Evolutionary conservation across 306 rosid species (phyloP).

Genomic region (Dryas drummondii): DNA sequence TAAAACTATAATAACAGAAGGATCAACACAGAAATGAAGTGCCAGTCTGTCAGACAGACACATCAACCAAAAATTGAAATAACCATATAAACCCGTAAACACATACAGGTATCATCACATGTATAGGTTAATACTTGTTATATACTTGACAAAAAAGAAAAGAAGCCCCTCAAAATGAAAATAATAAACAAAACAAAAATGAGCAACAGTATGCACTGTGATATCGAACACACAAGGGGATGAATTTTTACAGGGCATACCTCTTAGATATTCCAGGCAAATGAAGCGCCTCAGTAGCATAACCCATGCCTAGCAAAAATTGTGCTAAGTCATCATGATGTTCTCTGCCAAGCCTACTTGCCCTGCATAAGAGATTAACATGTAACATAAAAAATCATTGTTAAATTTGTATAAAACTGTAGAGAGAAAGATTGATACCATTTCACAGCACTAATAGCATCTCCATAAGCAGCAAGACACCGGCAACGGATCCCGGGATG

Average conservation of each 20-base stretch:
- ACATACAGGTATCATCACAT: not conserved
- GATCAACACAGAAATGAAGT: not conserved
- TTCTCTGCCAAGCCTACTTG: conserved; percentile 97
- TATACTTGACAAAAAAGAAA: not conserved
- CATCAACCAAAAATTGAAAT: conserved; percentile 1
- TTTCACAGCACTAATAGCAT: conserved; percentile 97
- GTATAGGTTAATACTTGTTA: not conserved
- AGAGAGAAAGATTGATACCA: conserved; percentile 50
- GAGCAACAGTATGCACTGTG: conserved; percentile 6
- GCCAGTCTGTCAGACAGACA: not conserved
- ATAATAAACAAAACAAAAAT: not conserved
- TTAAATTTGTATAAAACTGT: not conserved
- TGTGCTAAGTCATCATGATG: conserved; percentile 98
- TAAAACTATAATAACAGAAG: conserved; percentile 3
- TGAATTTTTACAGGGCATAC: conserved; percentile 32
- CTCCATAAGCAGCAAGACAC: conserved; percentile 99
- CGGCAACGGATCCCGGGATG: conserved; percentile 99
- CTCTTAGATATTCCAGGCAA: conserved; percentile 97
- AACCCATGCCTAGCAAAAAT: conserved; percentile 98
- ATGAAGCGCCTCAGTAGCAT: conserved; percentile 96
- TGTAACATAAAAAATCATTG: conserved; percentile 9
- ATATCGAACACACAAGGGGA: not conserved
- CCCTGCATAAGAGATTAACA: conserved; percentile 61
- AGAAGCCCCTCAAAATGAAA: not conserved
- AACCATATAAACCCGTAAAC: not conserved